A percentile compares a stretch with the other conserved stretches of the same genome.
phyloP scores from a whole-genome alignment of 2,329 filamentous ascomycete genomes.

The Phaeosphaeriaceae sp. region DNA sequence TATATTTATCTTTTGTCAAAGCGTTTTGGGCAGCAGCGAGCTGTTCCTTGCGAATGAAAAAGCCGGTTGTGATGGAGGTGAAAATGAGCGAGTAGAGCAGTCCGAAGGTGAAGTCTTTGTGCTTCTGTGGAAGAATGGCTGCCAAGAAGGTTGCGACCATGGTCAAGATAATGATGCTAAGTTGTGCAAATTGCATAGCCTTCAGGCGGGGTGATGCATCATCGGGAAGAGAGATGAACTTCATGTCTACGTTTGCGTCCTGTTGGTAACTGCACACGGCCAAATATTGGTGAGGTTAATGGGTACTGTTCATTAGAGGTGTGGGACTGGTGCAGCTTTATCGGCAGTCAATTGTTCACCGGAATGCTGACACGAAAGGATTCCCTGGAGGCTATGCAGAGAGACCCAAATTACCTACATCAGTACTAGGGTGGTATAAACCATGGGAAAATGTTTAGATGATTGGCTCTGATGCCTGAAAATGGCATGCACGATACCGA shows the following conservation, averaged over 20 bases:
- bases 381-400: conserved; percentile 1
- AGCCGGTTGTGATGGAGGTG: conserved; percentile 24
- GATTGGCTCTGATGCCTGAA: conserved; percentile 24
- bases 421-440: conserved; percentile 13
- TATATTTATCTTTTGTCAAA: conserved; percentile 30
- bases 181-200: conserved; percentile 25
- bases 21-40: conserved; percentile 19
- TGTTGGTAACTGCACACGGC: conserved; percentile 8
- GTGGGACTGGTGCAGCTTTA: conserved; percentile 15
- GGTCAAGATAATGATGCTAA: conserved; percentile 19
- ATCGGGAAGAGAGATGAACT: conserved; percentile 3
- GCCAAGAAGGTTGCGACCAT: conserved; percentile 23
- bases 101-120: conserved; percentile 31
- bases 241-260: conserved; percentile 1
- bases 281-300: neutral
- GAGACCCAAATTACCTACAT: conserved; percentile 7
- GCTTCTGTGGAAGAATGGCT: conserved; percentile 23
- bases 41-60: conserved; percentile 28
- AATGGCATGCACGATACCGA: conserved; percentile 15
- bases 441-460: conserved; percentile 3
- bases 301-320: neutral
- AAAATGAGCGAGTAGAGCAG: conserved; percentile 30
- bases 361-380: conserved; percentile 7
- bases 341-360: conserved; percentile 22
- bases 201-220: conserved; percentile 25